These are phyloP conservation scores for Globisporangium nodosum DNA, from an alignment of 352 stramenopile genomes.

Conservation along the genomic window DNA sequence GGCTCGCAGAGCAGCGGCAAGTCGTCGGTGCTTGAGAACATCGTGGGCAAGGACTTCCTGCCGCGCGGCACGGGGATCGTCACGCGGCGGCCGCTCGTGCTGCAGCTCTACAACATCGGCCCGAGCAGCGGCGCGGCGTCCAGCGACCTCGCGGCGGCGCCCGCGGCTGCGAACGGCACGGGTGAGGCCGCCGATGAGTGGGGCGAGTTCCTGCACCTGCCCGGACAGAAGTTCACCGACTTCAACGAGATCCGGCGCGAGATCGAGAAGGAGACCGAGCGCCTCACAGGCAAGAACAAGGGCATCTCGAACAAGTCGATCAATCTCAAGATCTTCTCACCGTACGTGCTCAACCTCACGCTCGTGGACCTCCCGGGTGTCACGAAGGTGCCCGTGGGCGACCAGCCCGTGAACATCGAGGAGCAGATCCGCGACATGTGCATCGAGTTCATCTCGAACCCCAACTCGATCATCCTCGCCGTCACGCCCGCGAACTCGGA, in stretches of 20 bases:
- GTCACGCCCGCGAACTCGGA: conserved; percentile 99
- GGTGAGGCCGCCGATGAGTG: conserved; percentile 84
- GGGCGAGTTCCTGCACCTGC: conserved; percentile 98
- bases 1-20: conserved; percentile 96
- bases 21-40: conserved; percentile 94
- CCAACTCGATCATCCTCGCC: conserved; percentile 98
- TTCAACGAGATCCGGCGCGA: conserved; percentile 97
- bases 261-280: conserved; percentile 98
- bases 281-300: conserved; percentile 95
- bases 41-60: conserved; percentile 94
- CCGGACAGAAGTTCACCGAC: conserved; percentile 94
- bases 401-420: conserved; percentile 99
- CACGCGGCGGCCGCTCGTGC: conserved; percentile 95
- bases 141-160: conserved; percentile 13
- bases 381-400: conserved; percentile 96
- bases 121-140: conserved; percentile 11
- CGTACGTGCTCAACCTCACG: conserved; percentile 97
- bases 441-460: conserved; percentile 97
- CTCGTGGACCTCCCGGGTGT: conserved; percentile 99
- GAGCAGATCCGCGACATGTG: conserved; percentile 99
- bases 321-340: conserved; percentile 98
- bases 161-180: conserved; percentile 13
- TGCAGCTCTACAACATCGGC: conserved; percentile 96
- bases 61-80: conserved; percentile 98
- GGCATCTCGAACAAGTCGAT: conserved; percentile 98